phyloP scores from a whole-genome alignment of 179 eudicot genomes.

The Beta corolliflora region DNA sequence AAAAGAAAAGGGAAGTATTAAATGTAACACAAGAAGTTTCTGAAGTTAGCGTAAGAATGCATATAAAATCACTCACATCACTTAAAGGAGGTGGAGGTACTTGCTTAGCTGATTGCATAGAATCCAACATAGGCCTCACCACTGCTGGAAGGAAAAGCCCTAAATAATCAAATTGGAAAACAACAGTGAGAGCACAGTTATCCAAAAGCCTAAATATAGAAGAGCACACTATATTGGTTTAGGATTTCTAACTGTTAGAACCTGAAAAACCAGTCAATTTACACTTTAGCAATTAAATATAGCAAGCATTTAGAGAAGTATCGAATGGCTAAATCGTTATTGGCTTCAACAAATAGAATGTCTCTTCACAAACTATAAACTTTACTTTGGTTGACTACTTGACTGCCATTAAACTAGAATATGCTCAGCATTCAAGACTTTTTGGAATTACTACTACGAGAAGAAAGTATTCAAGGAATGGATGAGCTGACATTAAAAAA shows the following conservation, averaged over 20 bases:
- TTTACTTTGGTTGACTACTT: neutral
- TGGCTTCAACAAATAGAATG: neutral
- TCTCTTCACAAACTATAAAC: neutral
- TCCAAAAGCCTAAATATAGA: neutral
- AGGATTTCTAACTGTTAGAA: neutral
- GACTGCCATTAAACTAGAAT: neutral
- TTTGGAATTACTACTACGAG: neutral
- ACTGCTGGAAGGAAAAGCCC: constrained; percentile 97
- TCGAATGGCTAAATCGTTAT: neutral
- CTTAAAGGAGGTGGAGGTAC: constrained; percentile 67
- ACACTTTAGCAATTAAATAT: no score
- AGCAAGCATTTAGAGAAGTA: neutral
- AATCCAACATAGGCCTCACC: constrained; percentile 91
- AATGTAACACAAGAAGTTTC: neutral
- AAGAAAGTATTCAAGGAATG: neutral
- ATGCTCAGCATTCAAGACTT: neutral
- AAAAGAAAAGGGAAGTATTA: neutral
- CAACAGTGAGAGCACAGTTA: neutral
- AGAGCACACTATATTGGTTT: neutral
- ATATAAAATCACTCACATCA: no score
- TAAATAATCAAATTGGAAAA: constrained; percentile 32
- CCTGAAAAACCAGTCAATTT: neutral
- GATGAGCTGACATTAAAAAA: neutral
- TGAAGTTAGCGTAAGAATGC: neutral
- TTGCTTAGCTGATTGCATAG: constrained; percentile 68